Conservation (phyloP, 768 basidiomycete genomes). For the Leccinum subgranulosum region DNA sequence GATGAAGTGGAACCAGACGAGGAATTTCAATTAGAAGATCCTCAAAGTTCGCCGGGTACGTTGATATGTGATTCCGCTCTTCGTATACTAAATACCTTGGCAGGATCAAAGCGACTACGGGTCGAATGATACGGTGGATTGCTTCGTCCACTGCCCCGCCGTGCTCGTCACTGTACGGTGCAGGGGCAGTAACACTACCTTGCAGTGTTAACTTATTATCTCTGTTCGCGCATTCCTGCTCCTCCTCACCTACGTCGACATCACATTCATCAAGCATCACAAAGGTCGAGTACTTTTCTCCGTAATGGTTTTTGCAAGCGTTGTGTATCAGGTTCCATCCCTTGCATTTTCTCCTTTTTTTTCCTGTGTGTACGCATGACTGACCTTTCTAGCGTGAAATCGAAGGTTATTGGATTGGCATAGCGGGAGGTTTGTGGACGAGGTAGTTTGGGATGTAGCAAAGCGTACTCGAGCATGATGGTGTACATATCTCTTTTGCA, state of each 20-base stretch:
- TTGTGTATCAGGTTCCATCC: background rate
- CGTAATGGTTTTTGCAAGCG: background rate
- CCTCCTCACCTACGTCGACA: slow-evolving; percentile 3
- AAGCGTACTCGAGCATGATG: slow-evolving; percentile 8
- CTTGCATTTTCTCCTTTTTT: background rate
- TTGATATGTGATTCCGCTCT: background rate
- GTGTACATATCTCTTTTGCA: background rate
- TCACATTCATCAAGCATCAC: slow-evolving; percentile 11
- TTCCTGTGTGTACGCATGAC: slow-evolving; percentile 17
- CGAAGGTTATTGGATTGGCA: slow-evolving; percentile 4
- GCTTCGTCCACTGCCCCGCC: background rate
- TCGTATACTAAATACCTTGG: background rate
- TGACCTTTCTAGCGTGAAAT: slow-evolving; percentile 30
- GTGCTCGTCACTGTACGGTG: slow-evolving; percentile 1
- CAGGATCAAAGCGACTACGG: slow-evolving; percentile 46
- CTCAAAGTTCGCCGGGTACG: slow-evolving; percentile 47
- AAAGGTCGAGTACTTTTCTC: slow-evolving; percentile 31
- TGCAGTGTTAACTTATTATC: slow-evolving; percentile 30
- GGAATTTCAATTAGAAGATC: slow-evolving; percentile 32
- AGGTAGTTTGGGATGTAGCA: slow-evolving; percentile 3
- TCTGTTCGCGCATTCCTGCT: slow-evolving; percentile 9
- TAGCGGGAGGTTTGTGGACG: background rate
- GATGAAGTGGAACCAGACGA: slow-evolving; percentile 48
- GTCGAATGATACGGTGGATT: slow-evolving; percentile 29
- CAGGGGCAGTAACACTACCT: background rate